These are phyloP conservation scores for Oryza punctata DNA, from an alignment of 176 grass and related monocot genomes.

Conservation along the genomic window DNA sequence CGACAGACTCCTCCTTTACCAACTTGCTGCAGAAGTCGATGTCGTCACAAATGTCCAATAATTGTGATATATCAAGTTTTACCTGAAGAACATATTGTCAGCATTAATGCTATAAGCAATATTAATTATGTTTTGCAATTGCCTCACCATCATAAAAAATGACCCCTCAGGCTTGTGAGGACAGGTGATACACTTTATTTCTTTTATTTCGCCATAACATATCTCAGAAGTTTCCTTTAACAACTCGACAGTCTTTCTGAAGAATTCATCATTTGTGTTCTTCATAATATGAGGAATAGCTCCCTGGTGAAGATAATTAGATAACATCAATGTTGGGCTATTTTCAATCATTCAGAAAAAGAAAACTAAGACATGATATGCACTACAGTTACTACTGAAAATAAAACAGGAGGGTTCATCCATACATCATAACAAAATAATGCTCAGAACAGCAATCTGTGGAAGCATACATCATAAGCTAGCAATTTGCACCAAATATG, in stretches of 20 bases:
- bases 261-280: constrained; percentile 73
- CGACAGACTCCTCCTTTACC: constrained; percentile 54
- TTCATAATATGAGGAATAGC: constrained; percentile 65
- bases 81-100: constrained; percentile 44
- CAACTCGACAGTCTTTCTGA: constrained; percentile 44
- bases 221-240: constrained; percentile 63
- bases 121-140: neutral
- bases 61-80: constrained; percentile 45
- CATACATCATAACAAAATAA: neutral
- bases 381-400: constrained; percentile 1
- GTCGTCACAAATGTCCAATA: constrained; percentile 48
- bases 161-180: constrained; percentile 70
- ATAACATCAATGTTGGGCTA: neutral
- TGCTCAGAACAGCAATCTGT: neutral
- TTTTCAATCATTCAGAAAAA: neutral
- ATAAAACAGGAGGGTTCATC: constrained; percentile 10
- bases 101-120: neutral
- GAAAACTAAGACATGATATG: neutral
- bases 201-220: constrained; percentile 60
- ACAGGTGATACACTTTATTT: constrained; percentile 66
- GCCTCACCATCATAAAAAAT: constrained; percentile 76
- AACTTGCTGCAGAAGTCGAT: constrained; percentile 56
- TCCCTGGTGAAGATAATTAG: constrained; percentile 45
- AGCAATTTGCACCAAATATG: neutral
- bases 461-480: neutral